These are phyloP conservation scores for Verticillium longisporum DNA, from an alignment of 2,329 filamentous ascomycete species.

Conservation along the genomic window DNA sequence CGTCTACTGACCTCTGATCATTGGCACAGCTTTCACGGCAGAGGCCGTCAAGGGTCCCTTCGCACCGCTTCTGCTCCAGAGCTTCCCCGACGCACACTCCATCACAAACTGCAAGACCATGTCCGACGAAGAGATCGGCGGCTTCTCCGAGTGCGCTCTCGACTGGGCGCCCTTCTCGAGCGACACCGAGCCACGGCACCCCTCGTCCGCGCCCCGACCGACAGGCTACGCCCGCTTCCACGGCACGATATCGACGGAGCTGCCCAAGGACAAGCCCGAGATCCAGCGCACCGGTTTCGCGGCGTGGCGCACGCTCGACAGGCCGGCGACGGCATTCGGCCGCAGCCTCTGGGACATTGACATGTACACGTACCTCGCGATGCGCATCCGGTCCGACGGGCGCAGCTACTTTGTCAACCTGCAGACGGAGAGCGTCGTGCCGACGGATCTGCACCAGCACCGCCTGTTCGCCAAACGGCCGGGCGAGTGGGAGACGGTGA, in stretches of 20 bases:
- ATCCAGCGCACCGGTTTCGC: constrained; percentile 80
- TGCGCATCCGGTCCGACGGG: constrained; percentile 86
- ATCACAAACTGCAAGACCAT: constrained; percentile 63
- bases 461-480: constrained; percentile 71
- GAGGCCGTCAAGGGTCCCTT: constrained; percentile 62
- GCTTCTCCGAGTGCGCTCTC: constrained; percentile 69
- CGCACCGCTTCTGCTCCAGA: constrained; percentile 57
- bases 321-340: constrained; percentile 74
- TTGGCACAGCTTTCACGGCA: constrained; percentile 52
- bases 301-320: constrained; percentile 79
- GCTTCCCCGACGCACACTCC: constrained; percentile 47
- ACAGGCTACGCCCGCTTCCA: constrained; percentile 68
- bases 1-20: background rate
- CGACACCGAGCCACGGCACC: constrained; percentile 9
- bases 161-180: constrained; percentile 39
- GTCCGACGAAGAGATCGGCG: constrained; percentile 81
- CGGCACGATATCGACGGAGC: constrained; percentile 77
- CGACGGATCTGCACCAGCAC: constrained; percentile 95
- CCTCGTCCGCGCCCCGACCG: constrained; percentile 12
- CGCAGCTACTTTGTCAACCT: constrained; percentile 92
- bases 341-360: constrained; percentile 83
- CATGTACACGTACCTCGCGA: constrained; percentile 76
- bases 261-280: constrained; percentile 68
- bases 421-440: constrained; percentile 88
- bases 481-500: constrained; percentile 91